Conservation (phyloP, 129 eudicot species). For the Arctium minus region DNA sequence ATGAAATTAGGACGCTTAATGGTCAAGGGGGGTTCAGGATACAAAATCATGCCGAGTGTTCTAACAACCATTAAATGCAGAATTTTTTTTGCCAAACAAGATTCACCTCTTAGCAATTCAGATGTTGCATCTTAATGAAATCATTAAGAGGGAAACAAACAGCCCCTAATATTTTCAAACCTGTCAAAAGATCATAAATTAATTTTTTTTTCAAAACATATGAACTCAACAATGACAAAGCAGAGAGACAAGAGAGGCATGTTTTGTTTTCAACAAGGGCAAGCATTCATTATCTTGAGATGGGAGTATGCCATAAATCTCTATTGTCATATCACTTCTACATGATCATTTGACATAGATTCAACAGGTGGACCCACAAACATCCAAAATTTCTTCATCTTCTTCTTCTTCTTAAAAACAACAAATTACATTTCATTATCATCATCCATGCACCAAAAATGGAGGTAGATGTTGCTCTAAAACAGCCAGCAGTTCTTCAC, state of each 20-base stretch:
- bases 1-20: no score
- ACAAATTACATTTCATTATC: constrained; percentile 25
- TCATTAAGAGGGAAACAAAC: no score
- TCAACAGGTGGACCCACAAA: constrained; percentile 28
- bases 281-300: not conserved
- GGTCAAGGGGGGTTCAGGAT: no score
- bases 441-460: constrained; percentile 49
- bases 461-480: constrained; percentile 88
- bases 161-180: no score
- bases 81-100: no score
- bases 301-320: constrained; percentile 19
- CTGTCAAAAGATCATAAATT: no score
- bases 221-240: not conserved
- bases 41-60: no score
- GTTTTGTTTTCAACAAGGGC: not conserved
- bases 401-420: constrained; percentile 21
- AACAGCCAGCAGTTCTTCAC: constrained; percentile 66
- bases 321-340: constrained; percentile 38
- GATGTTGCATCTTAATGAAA: no score
- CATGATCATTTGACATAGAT: constrained; percentile 41
- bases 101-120: no score
- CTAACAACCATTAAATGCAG: no score
- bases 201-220: no score
- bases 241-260: not conserved
- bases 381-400: constrained; percentile 36